Conservation (phyloP, 2,329 filamentous ascomycete species). For the Fusarium scirpi region DNA sequence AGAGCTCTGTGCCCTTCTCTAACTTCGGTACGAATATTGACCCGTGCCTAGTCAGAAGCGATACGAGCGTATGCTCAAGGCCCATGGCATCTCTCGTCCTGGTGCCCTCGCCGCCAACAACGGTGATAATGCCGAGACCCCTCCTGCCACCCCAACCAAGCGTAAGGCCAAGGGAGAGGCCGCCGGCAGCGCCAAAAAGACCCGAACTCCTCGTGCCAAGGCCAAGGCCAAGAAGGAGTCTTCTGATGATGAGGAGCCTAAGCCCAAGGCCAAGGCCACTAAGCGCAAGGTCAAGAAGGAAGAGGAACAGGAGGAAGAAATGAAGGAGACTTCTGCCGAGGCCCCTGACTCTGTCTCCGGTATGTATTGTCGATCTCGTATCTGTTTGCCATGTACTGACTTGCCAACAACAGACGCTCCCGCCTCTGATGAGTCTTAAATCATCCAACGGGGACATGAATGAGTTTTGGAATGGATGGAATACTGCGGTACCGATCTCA, state of each 20-base stretch:
- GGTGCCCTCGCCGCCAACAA: slow-evolving; percentile 10
- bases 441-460: not conserved
- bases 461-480: not conserved
- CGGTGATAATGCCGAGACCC: slow-evolving; percentile 1
- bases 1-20: slow-evolving; percentile 48
- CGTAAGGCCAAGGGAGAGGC: slow-evolving; percentile 46
- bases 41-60: slow-evolving; percentile 68
- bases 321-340: slow-evolving; percentile 12
- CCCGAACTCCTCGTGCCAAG: slow-evolving; percentile 39
- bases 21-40: not conserved
- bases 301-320: slow-evolving; percentile 44
- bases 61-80: slow-evolving; percentile 74
- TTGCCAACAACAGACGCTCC: slow-evolving; percentile 24
- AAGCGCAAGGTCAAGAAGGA: slow-evolving; percentile 39
- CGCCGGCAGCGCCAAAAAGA: slow-evolving; percentile 44
- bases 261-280: slow-evolving; percentile 16
- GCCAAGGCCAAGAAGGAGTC: slow-evolving; percentile 45
- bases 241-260: slow-evolving; percentile 38
- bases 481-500: slow-evolving; percentile 15
- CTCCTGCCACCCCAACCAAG: slow-evolving; percentile 46
- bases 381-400: slow-evolving; percentile 1
- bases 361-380: slow-evolving; percentile 9
- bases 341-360: slow-evolving; percentile 35
- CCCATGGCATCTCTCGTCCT: slow-evolving; percentile 60
- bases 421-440: slow-evolving; percentile 29